Conservation (phyloP, 768 basidiomycete species). For the Phylloporus arenicola region DNA sequence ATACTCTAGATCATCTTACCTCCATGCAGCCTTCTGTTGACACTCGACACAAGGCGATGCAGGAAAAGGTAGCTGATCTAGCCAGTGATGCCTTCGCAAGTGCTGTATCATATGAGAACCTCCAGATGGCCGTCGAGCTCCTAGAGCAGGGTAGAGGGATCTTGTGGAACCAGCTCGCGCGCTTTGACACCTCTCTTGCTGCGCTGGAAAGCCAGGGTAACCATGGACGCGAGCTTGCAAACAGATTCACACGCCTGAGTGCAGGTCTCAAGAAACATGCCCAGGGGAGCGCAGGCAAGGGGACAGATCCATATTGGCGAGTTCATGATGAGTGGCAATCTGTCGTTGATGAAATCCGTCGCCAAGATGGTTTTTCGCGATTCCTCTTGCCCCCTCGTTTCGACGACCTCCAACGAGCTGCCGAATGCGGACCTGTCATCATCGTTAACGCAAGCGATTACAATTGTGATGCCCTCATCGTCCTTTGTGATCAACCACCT, state of each 20-base stretch:
- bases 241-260: background rate
- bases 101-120: background rate
- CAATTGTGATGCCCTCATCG: background rate
- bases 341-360: background rate
- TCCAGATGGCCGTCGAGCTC: background rate
- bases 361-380: background rate
- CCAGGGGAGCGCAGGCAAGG: background rate
- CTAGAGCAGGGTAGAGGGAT: no score
- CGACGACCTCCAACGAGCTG: background rate
- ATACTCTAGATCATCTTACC: background rate
- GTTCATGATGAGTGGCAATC: background rate
- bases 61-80: background rate
- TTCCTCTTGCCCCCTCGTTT: background rate
- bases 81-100: background rate
- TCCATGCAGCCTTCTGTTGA: background rate
- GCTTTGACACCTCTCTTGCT: background rate
- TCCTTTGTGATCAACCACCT: background rate
- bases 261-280: background rate
- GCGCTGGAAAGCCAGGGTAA: background rate
- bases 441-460: no score
- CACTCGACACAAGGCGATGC: background rate
- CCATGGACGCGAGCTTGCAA: background rate
- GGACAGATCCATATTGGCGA: background rate
- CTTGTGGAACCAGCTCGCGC: background rate
- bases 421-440: background rate